Evolutionary conservation across 2,329 filamentous ascomycete genomes (phyloP).

Genomic region (Claviceps cyperi): DNA sequence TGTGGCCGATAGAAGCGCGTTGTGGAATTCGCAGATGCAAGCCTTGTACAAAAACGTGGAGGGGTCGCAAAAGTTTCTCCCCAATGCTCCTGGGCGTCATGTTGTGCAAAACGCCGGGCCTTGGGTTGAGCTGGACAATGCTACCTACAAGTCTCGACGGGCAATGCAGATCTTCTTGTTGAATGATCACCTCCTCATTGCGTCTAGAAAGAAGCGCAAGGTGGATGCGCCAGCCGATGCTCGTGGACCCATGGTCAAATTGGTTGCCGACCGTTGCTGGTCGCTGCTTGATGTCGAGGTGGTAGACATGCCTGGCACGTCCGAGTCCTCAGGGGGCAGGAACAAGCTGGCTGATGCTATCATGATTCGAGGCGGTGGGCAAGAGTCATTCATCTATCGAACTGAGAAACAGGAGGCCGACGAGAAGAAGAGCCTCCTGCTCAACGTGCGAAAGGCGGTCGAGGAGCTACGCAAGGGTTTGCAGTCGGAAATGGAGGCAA

Average conservation of each 20-base stretch:
- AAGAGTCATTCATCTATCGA: slow-evolving; percentile 87
- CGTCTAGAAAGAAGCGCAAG: slow-evolving; percentile 84
- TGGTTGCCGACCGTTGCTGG: slow-evolving; percentile 92
- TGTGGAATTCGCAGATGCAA: slow-evolving; percentile 55
- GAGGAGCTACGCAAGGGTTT: slow-evolving; percentile 80
- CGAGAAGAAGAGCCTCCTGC: slow-evolving; percentile 68
- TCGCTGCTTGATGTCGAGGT: slow-evolving; percentile 84
- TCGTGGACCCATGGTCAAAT: slow-evolving; percentile 49
- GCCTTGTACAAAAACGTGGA: slow-evolving; percentile 95
- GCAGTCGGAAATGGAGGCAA: slow-evolving; percentile 76
- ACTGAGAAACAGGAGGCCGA: slow-evolving; percentile 67
- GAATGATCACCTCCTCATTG: slow-evolving; percentile 87
- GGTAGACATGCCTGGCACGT: slow-evolving; percentile 65
- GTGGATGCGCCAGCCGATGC: slow-evolving; percentile 46
- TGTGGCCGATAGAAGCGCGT: slow-evolving; percentile 53
- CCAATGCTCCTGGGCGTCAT: slow-evolving; percentile 79
- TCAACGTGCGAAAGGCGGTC: slow-evolving; percentile 82
- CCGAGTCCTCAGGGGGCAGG: slow-evolving; percentile 35
- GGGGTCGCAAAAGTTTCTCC: slow-evolving; percentile 91
- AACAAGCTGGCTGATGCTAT: slow-evolving; percentile 71
- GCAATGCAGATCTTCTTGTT: slow-evolving; percentile 84
- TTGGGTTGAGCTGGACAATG: slow-evolving; percentile 95
- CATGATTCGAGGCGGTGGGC: slow-evolving; percentile 72
- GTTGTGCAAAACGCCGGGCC: slow-evolving; percentile 83
- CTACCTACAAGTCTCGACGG: slow-evolving; percentile 85